Evolutionary conservation across 306 rosid species (phyloP).

Genomic region (Oemleria cerasiformis): DNA sequence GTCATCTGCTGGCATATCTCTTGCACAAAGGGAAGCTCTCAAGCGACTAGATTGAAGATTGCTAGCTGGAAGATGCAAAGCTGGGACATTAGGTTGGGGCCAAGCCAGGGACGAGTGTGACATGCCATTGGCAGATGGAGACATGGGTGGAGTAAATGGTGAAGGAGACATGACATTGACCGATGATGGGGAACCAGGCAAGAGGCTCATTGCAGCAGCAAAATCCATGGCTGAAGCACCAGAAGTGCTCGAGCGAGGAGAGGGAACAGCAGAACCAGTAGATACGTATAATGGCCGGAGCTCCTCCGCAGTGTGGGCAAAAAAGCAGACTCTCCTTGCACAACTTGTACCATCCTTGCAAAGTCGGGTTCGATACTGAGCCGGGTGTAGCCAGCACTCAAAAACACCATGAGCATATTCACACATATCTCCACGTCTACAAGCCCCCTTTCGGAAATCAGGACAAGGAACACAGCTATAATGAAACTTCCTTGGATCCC

Average conservation of each 20-base stretch:
- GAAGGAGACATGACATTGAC: conserved; percentile 83
- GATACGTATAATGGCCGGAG: conserved; percentile 86
- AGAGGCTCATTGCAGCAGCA: conserved; percentile 82
- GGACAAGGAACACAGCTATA: conserved; percentile 97
- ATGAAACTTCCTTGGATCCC: conserved; percentile 94
- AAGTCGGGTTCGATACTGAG: conserved; percentile 85
- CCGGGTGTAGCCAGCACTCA: conserved; percentile 98
- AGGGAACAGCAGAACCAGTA: conserved; percentile 90
- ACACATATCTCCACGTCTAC: conserved; percentile 94
- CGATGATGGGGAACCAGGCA: conserved; percentile 89
- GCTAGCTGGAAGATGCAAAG: conserved; percentile 86
- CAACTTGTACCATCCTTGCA: conserved; percentile 88
- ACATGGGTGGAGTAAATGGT: conserved; percentile 86
- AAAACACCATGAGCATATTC: conserved; percentile 96
- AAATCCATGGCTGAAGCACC: conserved; percentile 74
- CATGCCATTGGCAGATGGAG: conserved; percentile 83
- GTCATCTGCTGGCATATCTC: conserved; percentile 68
- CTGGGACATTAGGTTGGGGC: conserved; percentile 94
- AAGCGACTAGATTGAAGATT: conserved; percentile 83
- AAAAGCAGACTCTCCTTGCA: conserved; percentile 86
- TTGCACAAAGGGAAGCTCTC: conserved; percentile 82
- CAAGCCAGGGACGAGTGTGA: conserved; percentile 64
- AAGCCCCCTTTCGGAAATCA: conserved; percentile 90
- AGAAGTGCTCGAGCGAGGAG: conserved; percentile 82
- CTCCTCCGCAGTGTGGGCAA: conserved; percentile 86